These are phyloP conservation scores for Orbilia ellipsospora DNA, from an alignment of 2,329 filamentous ascomycete genomes.

Conservation along the genomic window DNA sequence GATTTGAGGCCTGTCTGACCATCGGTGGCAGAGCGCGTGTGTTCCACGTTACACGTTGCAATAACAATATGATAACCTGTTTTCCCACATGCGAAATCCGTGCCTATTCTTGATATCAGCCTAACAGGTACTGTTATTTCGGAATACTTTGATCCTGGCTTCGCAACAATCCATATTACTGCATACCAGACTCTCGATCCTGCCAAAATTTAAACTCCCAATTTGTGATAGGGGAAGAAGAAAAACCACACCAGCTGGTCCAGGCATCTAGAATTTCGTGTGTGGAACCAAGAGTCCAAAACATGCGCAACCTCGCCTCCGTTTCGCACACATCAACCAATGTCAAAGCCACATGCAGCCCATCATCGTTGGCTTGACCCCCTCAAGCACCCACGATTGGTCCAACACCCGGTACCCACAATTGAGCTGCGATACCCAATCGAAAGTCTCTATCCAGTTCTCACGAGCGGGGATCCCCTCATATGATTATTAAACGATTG, in stretches of 20 bases:
- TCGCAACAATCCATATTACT: no score
- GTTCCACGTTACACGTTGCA: constrained; percentile 22
- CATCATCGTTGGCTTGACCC: not conserved
- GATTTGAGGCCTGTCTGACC: not conserved
- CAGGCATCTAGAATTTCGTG: no score
- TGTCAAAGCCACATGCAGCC: constrained; percentile 2
- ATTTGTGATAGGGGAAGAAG: not conserved
- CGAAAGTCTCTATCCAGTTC: not conserved
- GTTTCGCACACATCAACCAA: constrained; percentile 10
- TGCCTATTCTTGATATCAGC: constrained; percentile 1
- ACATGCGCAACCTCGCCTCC: not conserved
- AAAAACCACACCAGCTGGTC: not conserved
- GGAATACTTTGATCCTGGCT: not conserved
- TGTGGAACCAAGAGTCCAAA: not conserved
- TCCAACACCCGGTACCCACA: not conserved
- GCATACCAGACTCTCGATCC: not conserved
- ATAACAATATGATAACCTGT: not conserved
- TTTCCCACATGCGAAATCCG: not conserved
- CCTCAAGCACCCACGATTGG: constrained; percentile 12
- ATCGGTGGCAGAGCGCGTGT: constrained; percentile 4
- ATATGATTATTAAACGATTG: constrained; percentile 17
- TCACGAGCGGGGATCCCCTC: not conserved
- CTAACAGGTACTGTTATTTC: not conserved
- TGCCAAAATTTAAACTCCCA: not conserved
- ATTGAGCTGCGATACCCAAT: not conserved